These are phyloP conservation scores for Penicillium fimorum DNA, from an alignment of 495 filamentous ascomycete species.

Conservation along the genomic window DNA sequence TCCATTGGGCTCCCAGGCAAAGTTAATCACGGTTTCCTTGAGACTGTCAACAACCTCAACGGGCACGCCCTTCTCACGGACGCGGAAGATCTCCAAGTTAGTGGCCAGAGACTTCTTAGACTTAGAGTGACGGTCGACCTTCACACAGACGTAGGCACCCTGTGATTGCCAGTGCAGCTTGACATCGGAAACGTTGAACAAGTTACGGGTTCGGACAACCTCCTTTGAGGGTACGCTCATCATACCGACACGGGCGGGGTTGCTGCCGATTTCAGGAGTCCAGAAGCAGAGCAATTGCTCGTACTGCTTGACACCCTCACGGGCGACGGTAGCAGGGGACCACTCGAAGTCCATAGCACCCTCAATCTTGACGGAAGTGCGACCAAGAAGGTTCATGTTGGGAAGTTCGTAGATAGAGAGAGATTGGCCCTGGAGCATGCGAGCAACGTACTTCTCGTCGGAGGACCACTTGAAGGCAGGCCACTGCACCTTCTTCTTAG, in stretches of 20 bases:
- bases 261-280: conserved; percentile 97
- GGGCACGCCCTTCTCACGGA: conserved; percentile 93
- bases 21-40: conserved; percentile 98
- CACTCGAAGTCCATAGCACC: conserved; percentile 98
- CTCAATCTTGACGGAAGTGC: conserved; percentile 89
- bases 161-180: conserved; percentile 96
- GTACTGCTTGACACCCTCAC: conserved; percentile 80
- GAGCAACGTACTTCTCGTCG: conserved; percentile 94
- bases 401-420: conserved; percentile 95
- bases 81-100: conserved; percentile 96
- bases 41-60: conserved; percentile 96
- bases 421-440: conserved; percentile 81
- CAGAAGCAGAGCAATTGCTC: conserved; percentile 98
- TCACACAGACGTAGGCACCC: conserved; percentile 90
- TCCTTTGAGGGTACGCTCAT: conserved; percentile 96
- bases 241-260: conserved; percentile 92
- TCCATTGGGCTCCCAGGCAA: conserved; percentile 97
- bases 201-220: conserved; percentile 86
- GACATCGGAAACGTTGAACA: conserved; percentile 96
- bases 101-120: conserved; percentile 97
- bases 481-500: conserved; percentile 93
- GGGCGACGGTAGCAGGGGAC: conserved; percentile 76
- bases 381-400: conserved; percentile 85
- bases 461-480: conserved; percentile 99
- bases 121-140: conserved; percentile 98